These are phyloP conservation scores for Allodekkera sacchari DNA, from an alignment of 805 yeast genomes.

Conservation along the genomic window DNA sequence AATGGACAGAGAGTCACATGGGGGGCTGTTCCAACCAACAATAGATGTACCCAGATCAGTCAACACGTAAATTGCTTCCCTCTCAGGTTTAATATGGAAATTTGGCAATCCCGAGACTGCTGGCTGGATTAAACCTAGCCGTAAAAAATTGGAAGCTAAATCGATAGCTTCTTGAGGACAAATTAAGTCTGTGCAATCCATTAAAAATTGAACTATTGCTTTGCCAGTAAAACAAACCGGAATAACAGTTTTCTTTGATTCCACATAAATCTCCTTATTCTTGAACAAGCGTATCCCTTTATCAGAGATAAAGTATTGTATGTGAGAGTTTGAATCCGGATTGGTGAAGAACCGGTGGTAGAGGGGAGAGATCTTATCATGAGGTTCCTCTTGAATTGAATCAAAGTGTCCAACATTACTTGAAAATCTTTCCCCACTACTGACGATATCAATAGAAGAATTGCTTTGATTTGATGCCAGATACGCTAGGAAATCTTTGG, in stretches of 20 bases:
- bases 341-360: conserved; percentile 74
- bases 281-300: conserved; percentile 57
- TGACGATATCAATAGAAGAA: background rate
- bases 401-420: background rate
- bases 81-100: conserved; percentile 7
- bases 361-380: conserved; percentile 43
- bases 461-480: background rate
- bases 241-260: conserved; percentile 22
- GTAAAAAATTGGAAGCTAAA: conserved; percentile 42
- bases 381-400: background rate
- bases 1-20: background rate
- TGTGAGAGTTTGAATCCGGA: conserved; percentile 77
- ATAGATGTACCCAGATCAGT: conserved; percentile 15
- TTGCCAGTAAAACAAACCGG: conserved; percentile 63
- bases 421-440: background rate
- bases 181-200: conserved; percentile 78
- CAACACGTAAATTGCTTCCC: conserved; percentile 17
- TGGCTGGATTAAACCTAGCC: conserved; percentile 36
- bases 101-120: conserved; percentile 18
- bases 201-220: conserved; percentile 76
- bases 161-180: conserved; percentile 43
- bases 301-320: conserved; percentile 66
- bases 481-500: no score
- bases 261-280: conserved; percentile 19
- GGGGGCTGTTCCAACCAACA: conserved; percentile 14